Percentiles rank a stretch among this genome's conserved stretches.
Conservation (phyloP, 108 stramenopile genomes). For the Cyclotella sp. region DNA sequence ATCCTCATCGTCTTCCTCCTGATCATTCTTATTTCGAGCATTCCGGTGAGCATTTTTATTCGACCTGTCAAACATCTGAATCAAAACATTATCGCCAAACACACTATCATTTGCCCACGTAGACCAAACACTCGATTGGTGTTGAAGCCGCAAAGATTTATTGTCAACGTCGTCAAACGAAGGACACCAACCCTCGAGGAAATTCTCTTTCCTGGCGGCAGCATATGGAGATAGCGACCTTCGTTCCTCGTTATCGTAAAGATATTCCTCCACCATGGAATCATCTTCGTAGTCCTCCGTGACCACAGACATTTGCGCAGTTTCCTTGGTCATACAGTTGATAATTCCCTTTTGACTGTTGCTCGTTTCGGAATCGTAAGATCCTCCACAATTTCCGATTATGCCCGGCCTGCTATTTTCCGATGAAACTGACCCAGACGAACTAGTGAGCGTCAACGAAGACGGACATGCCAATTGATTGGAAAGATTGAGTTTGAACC, state of each 20-base stretch:
- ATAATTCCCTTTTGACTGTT: background rate
- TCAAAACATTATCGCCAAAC: conserved; percentile 4
- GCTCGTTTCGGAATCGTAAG: background rate
- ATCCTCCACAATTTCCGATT: no score
- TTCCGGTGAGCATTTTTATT: background rate
- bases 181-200: conserved; percentile 8
- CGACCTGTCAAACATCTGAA: conserved; percentile 7
- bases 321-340: conserved; percentile 9
- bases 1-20: background rate
- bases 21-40: background rate
- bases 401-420: background rate
- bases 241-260: conserved; percentile 22
- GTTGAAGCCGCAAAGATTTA: background rate
- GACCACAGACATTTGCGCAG: conserved; percentile 12
- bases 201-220: background rate
- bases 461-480: conserved; percentile 12
- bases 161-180: conserved; percentile 2
- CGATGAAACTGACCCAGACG: conserved; percentile 1
- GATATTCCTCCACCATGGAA: conserved; percentile 30
- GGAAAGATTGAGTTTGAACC: background rate
- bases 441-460: conserved; percentile 14
- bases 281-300: conserved; percentile 27
- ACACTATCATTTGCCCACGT: conserved; percentile 4
- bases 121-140: conserved; percentile 1
- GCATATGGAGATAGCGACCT: conserved; percentile 15